Base-by-base conservation (phyloP, 2,329 filamentous ascomycete genomes). In the Ophiognomonia clavigignenti-juglandacearum region DNA sequence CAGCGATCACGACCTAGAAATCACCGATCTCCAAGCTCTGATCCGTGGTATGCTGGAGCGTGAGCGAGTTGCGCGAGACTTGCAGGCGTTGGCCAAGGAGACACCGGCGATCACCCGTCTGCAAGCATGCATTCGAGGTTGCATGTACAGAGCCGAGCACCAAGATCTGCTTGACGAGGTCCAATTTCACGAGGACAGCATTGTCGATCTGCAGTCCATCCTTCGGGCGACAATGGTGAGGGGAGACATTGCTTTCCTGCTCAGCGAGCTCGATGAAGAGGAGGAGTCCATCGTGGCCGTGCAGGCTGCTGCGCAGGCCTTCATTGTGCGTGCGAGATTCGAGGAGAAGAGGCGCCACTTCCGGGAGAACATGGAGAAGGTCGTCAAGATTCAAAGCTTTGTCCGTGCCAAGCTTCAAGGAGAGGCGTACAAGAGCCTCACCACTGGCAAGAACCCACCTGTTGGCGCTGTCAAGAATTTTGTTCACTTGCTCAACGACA, bases 391-490 rank as follows among this genome's bases (percentile, higher is more conserved):
- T 48, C 95, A 98, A 64, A 98, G 93, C 63, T 95, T 97, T 56
- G 85, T 97, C 44, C 83, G 93, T 52, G 93, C 85, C 55, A 93
- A 95, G 62, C 88, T 97, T 41, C 93, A 98, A 65, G 93, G 93
- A 43, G 89, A 98, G 67, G 93, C 93, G 2, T 98, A 98, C 74
- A 96, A 96, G 77, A 96, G 88, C 63, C 75, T 98, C 54, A 97
- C 91, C 3, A 91, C 83, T 26, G 95, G 93, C 51, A 96, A 96
- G 70, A 97, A 97, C 61, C 93, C 93, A 20, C 93, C 93, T 1
- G 90, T 98, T 50, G 89, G 89, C 32, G 96, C 95, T 1, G 88
- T 98, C 62, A 96, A 97, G 73, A 95, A 95, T 63, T 98, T 98
- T 63, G 90, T 98, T 3, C 93, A 98, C 64, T 76, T 98, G 31